Evolutionary conservation across 306 rosid genomes (phyloP).

Genomic region (Acacia acuminata): DNA sequence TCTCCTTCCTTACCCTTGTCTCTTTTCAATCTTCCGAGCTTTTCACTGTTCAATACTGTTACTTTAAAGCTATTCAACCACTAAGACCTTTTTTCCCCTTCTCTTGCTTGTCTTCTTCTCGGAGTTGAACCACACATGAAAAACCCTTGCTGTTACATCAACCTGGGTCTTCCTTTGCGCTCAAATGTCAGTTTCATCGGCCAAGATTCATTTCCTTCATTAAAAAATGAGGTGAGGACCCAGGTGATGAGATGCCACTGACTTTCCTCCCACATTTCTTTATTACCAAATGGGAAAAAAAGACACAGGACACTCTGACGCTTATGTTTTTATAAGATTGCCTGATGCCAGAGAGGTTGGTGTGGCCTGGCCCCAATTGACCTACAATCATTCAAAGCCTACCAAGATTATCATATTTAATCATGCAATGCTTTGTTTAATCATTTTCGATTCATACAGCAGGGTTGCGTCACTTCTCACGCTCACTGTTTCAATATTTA

Average conservation of each 20-base stretch:
- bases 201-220: constrained; percentile 23
- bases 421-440: constrained; percentile 17
- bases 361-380: constrained; percentile 26
- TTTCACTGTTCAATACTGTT: background rate
- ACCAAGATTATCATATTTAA: constrained; percentile 14
- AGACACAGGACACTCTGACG: background rate
- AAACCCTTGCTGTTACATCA: background rate
- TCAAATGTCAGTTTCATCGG: background rate
- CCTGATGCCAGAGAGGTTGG: constrained; percentile 29
- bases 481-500: constrained; percentile 24
- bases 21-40: background rate
- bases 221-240: background rate
- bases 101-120: background rate
- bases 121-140: background rate
- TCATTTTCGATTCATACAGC: constrained; percentile 16
- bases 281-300: background rate
- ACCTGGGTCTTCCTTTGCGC: background rate
- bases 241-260: constrained; percentile 22
- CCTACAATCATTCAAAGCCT: constrained; percentile 43
- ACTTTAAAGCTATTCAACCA: background rate
- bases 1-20: background rate
- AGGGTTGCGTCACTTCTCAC: constrained; percentile 32
- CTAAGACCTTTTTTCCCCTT: background rate
- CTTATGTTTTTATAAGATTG: constrained; percentile 7
- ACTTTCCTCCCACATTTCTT: background rate